Evolutionary conservation across 2,329 filamentous ascomycete genomes (phyloP).

Genomic region (Sclerotinia nivalis): DNA sequence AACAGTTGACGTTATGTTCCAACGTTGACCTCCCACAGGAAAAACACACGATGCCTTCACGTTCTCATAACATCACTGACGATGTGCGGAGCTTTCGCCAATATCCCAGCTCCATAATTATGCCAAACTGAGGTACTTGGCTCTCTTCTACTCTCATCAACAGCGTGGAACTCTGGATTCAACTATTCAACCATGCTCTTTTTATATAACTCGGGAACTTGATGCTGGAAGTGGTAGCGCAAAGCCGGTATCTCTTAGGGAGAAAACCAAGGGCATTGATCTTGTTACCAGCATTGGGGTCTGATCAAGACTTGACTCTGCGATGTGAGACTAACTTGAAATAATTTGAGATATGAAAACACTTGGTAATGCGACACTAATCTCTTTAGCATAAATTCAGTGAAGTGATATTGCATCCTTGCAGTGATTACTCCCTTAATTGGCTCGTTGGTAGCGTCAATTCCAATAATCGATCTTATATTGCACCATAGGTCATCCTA

Average conservation of each 20-base stretch:
- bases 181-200: constrained; percentile 99
- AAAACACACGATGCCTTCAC: no score
- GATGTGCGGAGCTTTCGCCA: no score
- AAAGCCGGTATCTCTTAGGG: constrained; percentile 99
- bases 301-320: background rate
- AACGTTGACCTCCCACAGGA: no score
- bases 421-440: background rate
- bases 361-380: background rate
- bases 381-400: background rate
- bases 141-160: constrained; percentile 98
- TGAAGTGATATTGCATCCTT: background rate
- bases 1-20: no score
- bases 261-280: constrained; percentile 99
- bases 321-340: background rate
- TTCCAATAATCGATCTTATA: background rate
- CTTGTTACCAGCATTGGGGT: constrained; percentile 92
- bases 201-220: constrained; percentile 99
- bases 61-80: no score
- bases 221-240: constrained; percentile 91
- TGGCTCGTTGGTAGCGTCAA: background rate
- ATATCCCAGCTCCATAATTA: no score
- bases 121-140: constrained; percentile 47
- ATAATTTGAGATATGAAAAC: background rate
- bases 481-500: background rate
- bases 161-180: constrained; percentile 93